Evolutionary conservation across 306 rosid genomes (phyloP).

Genomic region (Hippophae tibetana): DNA sequence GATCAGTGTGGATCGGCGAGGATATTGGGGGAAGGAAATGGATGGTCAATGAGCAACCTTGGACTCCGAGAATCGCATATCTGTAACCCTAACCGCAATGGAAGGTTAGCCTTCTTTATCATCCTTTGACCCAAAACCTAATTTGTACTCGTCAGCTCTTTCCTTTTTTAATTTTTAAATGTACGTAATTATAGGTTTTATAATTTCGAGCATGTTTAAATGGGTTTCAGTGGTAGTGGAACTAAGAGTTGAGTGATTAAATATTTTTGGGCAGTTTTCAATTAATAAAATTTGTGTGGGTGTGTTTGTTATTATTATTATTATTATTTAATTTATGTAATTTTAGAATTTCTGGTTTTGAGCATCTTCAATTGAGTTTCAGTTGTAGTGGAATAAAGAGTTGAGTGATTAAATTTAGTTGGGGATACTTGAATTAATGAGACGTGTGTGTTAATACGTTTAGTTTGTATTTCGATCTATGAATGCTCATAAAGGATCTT

Average conservation of each 20-base stretch:
- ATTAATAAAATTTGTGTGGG: too few species aligned
- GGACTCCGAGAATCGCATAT: neutral
- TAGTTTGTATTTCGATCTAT: too few species aligned
- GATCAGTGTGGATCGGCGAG: slow-evolving; percentile 3
- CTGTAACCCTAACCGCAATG: neutral
- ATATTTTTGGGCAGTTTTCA: neutral
- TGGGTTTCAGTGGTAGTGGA: neutral
- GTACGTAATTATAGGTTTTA: neutral
- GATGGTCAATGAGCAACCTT: neutral
- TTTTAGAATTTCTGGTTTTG: too few species aligned
- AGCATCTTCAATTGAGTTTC: too few species aligned
- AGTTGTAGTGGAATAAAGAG: too few species aligned
- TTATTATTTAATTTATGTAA: too few species aligned
- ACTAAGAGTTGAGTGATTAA: neutral
- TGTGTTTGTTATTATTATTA: too few species aligned
- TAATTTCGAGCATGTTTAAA: neutral
- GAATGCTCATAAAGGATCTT: too few species aligned
- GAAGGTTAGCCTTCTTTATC: neutral
- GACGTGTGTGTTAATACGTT: too few species aligned
- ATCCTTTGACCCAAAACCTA: neutral
- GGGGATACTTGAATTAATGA: too few species aligned
- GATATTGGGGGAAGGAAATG: neutral
- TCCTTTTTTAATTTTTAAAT: neutral
- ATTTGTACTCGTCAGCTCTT: neutral
- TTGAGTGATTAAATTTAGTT: too few species aligned